Base-by-base conservation (phyloP, 306 rosid species). In the Hippophae gyantsensis region DNA sequence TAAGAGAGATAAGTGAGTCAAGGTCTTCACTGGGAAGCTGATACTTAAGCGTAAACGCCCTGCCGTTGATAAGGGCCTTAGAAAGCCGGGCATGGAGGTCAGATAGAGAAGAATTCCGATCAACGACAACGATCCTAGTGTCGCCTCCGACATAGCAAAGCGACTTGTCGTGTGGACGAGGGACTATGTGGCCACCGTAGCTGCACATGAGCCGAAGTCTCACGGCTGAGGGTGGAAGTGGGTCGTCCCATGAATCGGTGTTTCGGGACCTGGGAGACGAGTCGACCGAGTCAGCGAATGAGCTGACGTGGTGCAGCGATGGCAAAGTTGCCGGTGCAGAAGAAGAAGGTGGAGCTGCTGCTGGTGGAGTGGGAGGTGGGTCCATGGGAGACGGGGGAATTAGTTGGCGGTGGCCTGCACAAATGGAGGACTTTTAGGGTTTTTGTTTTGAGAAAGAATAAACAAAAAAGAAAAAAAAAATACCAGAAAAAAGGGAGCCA, bases 101-200 rank as follows among this genome's bases (percentile, higher is more conserved):
- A 11, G 76, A 9, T 32, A 92, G 93, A 7, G 96, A 65, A 10
- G 90, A 80, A 9, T 63, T 58, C 23, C 95, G 86, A 13, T 92
- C 99, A 7, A 76, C 85, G 6, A 92, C 94, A 4, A 92, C 73
- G 68, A 92, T 88, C 6, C 99, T 84, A 1, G 97, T 92, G 41
- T 88, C 97, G 10, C 99, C 99, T 25, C 97, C 96, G 44, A 88
- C 90, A 71, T 92, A 92, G 69, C 95, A 92, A 45, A 92, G 87
- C 1, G 94, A 82, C 84, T 92, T 92, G 58, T 88, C 97, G 69
- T 86, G 96, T 0, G 99, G 99, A 7, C 99, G 90, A 1, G 99
- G 99, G 13, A 88, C 86, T 74, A 93, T 93, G 38, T 32, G 38
- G 38, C 38, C 38, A 32, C 38, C 38, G 38, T 32, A 32, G 38